These are phyloP conservation scores for Lodderomyces pseudojiufengensis DNA, from an alignment of 1,139 yeast species.

Conservation along the genomic window DNA sequence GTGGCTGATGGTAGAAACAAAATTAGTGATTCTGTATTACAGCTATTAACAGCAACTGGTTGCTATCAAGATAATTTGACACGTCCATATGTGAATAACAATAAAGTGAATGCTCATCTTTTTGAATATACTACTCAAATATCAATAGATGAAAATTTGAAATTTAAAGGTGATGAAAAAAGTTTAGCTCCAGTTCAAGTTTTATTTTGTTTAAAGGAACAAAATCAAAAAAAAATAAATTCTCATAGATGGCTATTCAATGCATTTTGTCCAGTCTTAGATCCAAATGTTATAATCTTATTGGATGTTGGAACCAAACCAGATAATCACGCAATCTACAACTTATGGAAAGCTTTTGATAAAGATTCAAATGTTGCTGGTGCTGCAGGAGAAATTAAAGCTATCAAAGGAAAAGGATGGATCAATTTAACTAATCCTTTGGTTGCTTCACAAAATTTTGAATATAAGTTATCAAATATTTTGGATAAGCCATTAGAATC, in stretches of 20 bases:
- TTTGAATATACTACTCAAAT: conserved; percentile 94
- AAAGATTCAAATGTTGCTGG: conserved; percentile 96
- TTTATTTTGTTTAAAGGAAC: conserved; percentile 83
- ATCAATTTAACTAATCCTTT: conserved; percentile 77
- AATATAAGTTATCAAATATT: conserved; percentile 93
- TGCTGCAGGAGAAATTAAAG: conserved; percentile 95
- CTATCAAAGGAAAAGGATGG: conserved; percentile 90
- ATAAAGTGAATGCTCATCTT: conserved; percentile 85
- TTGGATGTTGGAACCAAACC: conserved; percentile 94
- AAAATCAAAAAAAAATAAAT: conserved; percentile 84
- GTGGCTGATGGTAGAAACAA: conserved; percentile 93
- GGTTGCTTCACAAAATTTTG: conserved; percentile 95
- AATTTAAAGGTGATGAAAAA: conserved; percentile 73
- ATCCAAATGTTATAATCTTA: conserved; percentile 81
- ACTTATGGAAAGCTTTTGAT: conserved; percentile 95
- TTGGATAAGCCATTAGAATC: conserved; percentile 94
- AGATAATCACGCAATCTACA: conserved; percentile 77
- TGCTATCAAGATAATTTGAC: conserved; percentile 96
- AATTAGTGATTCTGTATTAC: conserved; percentile 76
- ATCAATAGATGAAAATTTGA: conserved; percentile 77
- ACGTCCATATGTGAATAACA: conserved; percentile 85
- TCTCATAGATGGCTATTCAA: conserved; percentile 95
- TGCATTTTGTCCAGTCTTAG: conserved; percentile 84
- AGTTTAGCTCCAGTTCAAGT: conserved; percentile 92
- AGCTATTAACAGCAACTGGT: conserved; percentile 87